phyloP scores from a whole-genome alignment of 805 yeast species.

The Hanseniaspora lindneri region DNA sequence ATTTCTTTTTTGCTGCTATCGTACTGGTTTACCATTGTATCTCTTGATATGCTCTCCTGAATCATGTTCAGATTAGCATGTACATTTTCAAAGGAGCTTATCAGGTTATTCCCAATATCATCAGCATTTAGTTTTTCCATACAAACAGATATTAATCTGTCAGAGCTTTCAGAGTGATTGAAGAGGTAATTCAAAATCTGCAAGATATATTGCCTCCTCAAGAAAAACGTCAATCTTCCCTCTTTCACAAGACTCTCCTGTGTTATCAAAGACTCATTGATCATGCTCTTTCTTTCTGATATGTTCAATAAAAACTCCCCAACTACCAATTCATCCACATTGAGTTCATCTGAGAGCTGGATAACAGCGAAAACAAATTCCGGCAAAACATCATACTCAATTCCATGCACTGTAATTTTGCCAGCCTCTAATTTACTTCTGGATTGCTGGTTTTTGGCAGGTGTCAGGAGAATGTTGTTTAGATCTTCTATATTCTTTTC shows the following conservation, averaged over 20 bases:
- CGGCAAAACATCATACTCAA: constrained; percentile 49
- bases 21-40: constrained; percentile 43
- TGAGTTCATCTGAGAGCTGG: constrained; percentile 48
- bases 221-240: constrained; percentile 57
- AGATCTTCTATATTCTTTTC: constrained; percentile 37
- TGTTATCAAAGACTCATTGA: constrained; percentile 21
- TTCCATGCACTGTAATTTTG: constrained; percentile 40
- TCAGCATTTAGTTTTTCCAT: neutral
- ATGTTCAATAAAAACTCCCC: constrained; percentile 48
- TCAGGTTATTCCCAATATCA: constrained; percentile 32
- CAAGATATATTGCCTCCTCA: constrained; percentile 61
- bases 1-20: constrained; percentile 36
- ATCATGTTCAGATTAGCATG: constrained; percentile 46
- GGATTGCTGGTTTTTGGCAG: constrained; percentile 34
- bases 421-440: constrained; percentile 38
- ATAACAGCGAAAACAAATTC: constrained; percentile 52
- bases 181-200: constrained; percentile 42
- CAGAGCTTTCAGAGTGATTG: constrained; percentile 24
- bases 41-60: constrained; percentile 40
- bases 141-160: constrained; percentile 1
- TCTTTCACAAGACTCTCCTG: constrained; percentile 36
- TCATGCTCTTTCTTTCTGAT: constrained; percentile 20
- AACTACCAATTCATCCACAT: constrained; percentile 63
- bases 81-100: constrained; percentile 46
- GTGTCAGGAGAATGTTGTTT: constrained; percentile 24